phyloP scores from a whole-genome alignment of 2,329 filamentous ascomycete genomes.

The Fusarium protoensiforme region DNA sequence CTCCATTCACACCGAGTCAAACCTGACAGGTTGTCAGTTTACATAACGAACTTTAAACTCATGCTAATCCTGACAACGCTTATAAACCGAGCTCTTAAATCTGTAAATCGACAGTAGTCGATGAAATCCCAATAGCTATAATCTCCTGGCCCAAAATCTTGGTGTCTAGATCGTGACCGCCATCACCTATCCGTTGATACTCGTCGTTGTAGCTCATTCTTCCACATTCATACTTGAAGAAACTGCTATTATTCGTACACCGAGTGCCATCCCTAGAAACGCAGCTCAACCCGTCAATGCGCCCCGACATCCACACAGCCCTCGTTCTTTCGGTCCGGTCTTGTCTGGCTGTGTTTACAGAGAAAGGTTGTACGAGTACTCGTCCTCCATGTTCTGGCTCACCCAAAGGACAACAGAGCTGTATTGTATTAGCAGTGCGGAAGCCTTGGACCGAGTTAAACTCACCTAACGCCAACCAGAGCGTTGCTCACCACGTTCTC shows the following conservation, averaged over 20 bases:
- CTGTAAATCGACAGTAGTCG: conserved; percentile 1
- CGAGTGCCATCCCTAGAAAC: not conserved
- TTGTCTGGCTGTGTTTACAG: conserved; percentile 53
- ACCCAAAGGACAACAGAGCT: conserved; percentile 75
- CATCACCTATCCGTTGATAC: not conserved
- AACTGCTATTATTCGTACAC: conserved; percentile 32
- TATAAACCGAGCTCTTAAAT: conserved; percentile 12
- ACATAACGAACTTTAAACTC: conserved; percentile 1
- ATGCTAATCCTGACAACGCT: conserved; percentile 14
- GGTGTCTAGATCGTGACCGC: not conserved
- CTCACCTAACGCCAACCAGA: conserved; percentile 69
- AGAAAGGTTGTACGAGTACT: conserved; percentile 75
- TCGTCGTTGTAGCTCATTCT: conserved; percentile 7
- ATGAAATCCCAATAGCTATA: not conserved
- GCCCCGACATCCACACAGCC: not conserved
- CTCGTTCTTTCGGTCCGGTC: conserved; percentile 3
- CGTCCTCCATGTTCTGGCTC: conserved; percentile 79
- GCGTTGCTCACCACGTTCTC: conserved; percentile 75
- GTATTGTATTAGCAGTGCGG: conserved; percentile 25
- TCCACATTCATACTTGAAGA: conserved; percentile 1
- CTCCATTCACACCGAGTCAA: not conserved
- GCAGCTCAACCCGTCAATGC: conserved; percentile 13
- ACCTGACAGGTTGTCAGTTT: not conserved
- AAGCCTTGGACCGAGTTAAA: conserved; percentile 1
- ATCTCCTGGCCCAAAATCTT: not conserved